A percentile compares a stretch with the other conserved stretches of the same genome.
These are phyloP conservation scores for Pseudogymnoascus sp. DNA, from an alignment of 2,329 filamentous ascomycete genomes.

Conservation along the genomic window DNA sequence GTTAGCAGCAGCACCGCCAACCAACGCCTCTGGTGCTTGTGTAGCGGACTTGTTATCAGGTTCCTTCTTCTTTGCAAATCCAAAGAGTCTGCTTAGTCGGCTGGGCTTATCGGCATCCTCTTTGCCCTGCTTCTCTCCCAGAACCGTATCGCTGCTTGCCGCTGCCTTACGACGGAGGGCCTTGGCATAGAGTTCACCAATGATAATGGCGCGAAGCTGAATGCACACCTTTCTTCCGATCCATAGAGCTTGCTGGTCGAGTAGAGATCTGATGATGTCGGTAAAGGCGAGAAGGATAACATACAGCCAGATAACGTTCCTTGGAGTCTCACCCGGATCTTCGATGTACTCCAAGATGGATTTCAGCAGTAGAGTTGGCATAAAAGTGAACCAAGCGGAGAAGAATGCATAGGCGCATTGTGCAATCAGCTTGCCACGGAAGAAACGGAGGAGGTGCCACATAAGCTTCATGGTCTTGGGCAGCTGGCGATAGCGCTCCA, in stretches of 20 bases:
- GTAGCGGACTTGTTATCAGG: slow-evolving; percentile 35
- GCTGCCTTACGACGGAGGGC: slow-evolving; percentile 85
- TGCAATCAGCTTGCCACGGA: slow-evolving; percentile 65
- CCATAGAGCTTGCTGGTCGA: slow-evolving; percentile 83
- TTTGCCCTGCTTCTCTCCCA: slow-evolving; percentile 50
- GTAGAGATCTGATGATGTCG: slow-evolving; percentile 72
- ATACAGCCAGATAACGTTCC: slow-evolving; percentile 91
- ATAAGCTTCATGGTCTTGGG: slow-evolving; percentile 75
- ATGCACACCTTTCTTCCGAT: slow-evolving; percentile 93
- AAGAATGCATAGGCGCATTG: slow-evolving; percentile 77
- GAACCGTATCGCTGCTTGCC: slow-evolving; percentile 64
- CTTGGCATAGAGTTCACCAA: slow-evolving; percentile 96
- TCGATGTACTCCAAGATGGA: slow-evolving; percentile 94
- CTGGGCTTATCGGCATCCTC: slow-evolving; percentile 36
- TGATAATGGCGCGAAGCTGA: slow-evolving; percentile 84
- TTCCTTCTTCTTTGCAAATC: slow-evolving; percentile 48
- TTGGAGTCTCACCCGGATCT: slow-evolving; percentile 63
- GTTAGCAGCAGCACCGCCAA: slow-evolving; percentile 28
- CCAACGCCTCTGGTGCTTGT: slow-evolving; percentile 30
- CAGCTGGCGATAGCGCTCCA: slow-evolving; percentile 75
- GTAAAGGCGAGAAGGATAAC: slow-evolving; percentile 84
- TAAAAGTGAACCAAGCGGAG: slow-evolving; percentile 78
- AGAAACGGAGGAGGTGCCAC: slow-evolving; percentile 76
- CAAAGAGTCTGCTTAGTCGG: slow-evolving; percentile 48
- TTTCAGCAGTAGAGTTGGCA: slow-evolving; percentile 83